Evolutionary conservation across 345 rosid genomes (phyloP), one percentile per base, ranked within the genome.

Genomic region (Dovyalis caffra): DNA sequence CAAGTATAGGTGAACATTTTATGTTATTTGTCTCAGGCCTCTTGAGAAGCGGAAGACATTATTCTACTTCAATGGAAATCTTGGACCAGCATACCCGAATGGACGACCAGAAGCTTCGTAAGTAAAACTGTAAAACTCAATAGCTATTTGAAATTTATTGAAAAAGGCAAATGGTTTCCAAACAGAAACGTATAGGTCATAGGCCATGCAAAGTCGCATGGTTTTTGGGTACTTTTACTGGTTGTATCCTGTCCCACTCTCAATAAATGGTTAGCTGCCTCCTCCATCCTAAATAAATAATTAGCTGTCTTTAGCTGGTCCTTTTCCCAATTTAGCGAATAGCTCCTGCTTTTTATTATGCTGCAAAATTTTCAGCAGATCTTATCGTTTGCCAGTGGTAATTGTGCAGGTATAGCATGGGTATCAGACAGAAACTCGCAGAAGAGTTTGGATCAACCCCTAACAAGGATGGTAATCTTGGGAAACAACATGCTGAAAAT

Each of bases 71-170:
- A 95, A 95, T 77, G 99, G 99, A 66, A 95, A 95, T 83, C 93
- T 95, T 16, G 99, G 99, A 80, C 93, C 94, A 58, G 98, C 93
- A 66, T 95, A 93, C 66, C 76, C 76, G 51, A 63, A 74, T 47
- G 99, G 99, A 87, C 86, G 99, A 73, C 96, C 97, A n/a, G 96
- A 95, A 86, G 85, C 80, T 76, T 78, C 88, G 99, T 92, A 88
- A 90, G 97, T 89, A 53, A 72, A 64, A 78, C 20, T 45, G 40
- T 58, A 43, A 12, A 11, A 43, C 47, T 43, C 47, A 43, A 43
- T 18, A 35, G 65, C 64, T 47, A 3, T 70, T 34, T 57, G 18
- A 49, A 11, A 72, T 63, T 73, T 25, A 10, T 28, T 40, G 33
- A 47, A 53, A 23, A 66, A 49, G 66, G 67, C 23, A 7, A 62